Percentiles rank a stretch among this genome's conserved stretches.
phyloP scores from a whole-genome alignment of 1,139 yeast species.

The Saccharomycopsis hybrid region DNA sequence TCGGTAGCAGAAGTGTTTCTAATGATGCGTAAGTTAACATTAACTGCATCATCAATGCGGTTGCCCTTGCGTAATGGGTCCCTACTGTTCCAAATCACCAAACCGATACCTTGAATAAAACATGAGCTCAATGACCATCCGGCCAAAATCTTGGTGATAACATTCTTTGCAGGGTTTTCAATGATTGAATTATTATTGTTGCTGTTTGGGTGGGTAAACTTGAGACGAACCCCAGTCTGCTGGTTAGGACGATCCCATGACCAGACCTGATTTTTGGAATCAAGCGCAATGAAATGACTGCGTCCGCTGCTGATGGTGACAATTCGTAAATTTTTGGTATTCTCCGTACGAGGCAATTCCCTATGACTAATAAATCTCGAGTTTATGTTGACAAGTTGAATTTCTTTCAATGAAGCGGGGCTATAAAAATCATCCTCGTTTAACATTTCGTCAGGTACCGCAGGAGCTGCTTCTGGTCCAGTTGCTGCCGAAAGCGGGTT shows the following conservation, averaged over 20 bases:
- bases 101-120: slow-evolving; percentile 44
- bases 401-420: slow-evolving; percentile 17
- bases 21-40: slow-evolving; percentile 27
- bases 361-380: not conserved
- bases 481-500: not conserved
- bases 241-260: slow-evolving; percentile 55
- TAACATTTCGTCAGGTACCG: not conserved
- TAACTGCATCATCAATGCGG: slow-evolving; percentile 26
- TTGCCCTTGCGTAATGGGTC: slow-evolving; percentile 19
- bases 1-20: slow-evolving; percentile 21
- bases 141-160: slow-evolving; percentile 35
- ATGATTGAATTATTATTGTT: slow-evolving; percentile 6
- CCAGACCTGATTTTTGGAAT: slow-evolving; percentile 44
- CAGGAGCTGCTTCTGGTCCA: not conserved
- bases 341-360: not conserved
- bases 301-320: slow-evolving; percentile 58
- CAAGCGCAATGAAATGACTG: slow-evolving; percentile 59
- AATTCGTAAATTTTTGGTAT: slow-evolving; percentile 29
- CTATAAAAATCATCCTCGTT: slow-evolving; percentile 5
- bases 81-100: slow-evolving; percentile 55
- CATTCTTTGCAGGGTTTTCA: slow-evolving; percentile 12
- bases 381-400: not conserved
- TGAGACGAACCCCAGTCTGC: slow-evolving; percentile 15
- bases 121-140: slow-evolving; percentile 67
- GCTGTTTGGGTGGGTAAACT: slow-evolving; percentile 29